Conservation (phyloP, 306 rosid species). For the Amphicarpaea edgeworthii region DNA sequence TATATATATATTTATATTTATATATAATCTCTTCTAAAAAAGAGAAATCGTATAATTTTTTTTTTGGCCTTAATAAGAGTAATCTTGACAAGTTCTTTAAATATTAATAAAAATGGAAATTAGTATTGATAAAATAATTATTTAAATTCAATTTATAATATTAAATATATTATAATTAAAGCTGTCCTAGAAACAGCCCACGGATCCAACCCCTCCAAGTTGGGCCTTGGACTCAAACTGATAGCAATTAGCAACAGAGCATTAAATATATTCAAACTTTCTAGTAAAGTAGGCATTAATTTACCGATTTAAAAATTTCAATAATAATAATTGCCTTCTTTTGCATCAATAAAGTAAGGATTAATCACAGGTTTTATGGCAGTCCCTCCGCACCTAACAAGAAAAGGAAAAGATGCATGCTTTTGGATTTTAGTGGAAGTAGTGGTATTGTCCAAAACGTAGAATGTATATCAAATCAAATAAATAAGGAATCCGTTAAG, state of each 20-base stretch:
- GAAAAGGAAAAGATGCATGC: not conserved
- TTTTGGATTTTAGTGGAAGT: not conserved
- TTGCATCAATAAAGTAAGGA: not conserved
- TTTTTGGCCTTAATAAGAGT: too few relatives aligned
- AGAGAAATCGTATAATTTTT: too few relatives aligned
- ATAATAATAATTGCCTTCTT: not conserved
- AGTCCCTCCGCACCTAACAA: not conserved
- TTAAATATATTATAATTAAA: too few relatives aligned
- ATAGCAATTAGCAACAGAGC: not conserved
- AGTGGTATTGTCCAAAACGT: not conserved
- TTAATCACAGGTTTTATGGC: not conserved
- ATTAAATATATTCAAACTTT: not conserved
- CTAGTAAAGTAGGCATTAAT: not conserved
- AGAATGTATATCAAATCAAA: too few relatives aligned
- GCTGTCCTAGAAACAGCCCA: not conserved
- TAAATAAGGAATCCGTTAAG: too few relatives aligned
- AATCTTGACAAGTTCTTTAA: too few relatives aligned
- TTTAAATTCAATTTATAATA: too few relatives aligned
- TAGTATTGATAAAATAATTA: too few relatives aligned
- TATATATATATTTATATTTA: too few relatives aligned
- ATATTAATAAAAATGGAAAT: too few relatives aligned
- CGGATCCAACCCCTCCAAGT: not conserved
- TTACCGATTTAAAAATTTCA: not conserved
- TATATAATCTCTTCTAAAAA: too few relatives aligned
- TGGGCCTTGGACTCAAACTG: not conserved